Evolutionary conservation across 2,329 filamentous ascomycete genomes (phyloP).

Genomic region (Trematosphaeria pertusa): DNA sequence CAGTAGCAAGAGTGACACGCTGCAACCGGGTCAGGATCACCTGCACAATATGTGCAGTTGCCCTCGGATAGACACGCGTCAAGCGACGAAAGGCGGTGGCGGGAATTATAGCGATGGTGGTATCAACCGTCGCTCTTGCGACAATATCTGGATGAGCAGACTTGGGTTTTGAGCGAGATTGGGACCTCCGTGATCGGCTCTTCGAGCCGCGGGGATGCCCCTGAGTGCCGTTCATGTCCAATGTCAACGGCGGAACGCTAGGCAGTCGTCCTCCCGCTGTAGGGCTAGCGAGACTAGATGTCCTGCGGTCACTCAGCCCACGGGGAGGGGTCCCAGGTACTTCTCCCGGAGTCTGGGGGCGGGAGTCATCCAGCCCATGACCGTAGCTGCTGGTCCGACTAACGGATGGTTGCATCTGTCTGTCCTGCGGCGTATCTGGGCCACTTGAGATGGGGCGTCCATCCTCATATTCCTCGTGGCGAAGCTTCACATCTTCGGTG

Average conservation of each 20-base stretch:
- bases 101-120: slow-evolving; percentile 97
- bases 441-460: slow-evolving; percentile 30
- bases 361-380: slow-evolving; percentile 40
- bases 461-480: slow-evolving; percentile 72
- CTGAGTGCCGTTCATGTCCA: slow-evolving; percentile 59
- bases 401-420: slow-evolving; percentile 25
- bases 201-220: slow-evolving; percentile 30
- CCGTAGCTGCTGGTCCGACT: slow-evolving; percentile 39
- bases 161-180: slow-evolving; percentile 57
- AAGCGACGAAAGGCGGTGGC: slow-evolving; percentile 93
- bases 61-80: slow-evolving; percentile 93
- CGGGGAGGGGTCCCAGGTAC: slow-evolving; percentile 21
- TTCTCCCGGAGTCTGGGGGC: slow-evolving; percentile 38
- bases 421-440: slow-evolving; percentile 34
- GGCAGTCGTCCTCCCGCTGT: slow-evolving; percentile 52
- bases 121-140: slow-evolving; percentile 93
- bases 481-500: slow-evolving; percentile 89
- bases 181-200: slow-evolving; percentile 20
- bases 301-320: slow-evolving; percentile 32
- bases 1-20: slow-evolving; percentile 91
- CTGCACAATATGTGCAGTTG: slow-evolving; percentile 96
- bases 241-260: slow-evolving; percentile 75
- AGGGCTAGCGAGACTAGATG: slow-evolving; percentile 44
- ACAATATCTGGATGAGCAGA: slow-evolving; percentile 97
- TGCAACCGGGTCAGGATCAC: slow-evolving; percentile 95